phyloP scores from a whole-genome alignment of 148 eudicot species.

The Vaccinium darrowii region DNA sequence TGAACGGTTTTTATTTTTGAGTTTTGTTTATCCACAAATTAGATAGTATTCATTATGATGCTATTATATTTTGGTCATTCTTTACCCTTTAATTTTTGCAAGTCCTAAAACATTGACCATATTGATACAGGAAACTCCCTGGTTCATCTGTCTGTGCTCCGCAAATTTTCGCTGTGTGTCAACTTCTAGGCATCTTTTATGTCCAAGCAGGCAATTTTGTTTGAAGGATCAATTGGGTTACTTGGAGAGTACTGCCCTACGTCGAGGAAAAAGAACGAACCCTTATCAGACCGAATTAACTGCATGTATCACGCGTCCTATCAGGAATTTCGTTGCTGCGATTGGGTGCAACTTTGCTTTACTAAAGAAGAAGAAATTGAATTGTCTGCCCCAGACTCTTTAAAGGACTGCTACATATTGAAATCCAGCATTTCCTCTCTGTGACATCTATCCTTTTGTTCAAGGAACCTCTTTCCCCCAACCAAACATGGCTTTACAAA shows the following conservation, averaged over 20 bases:
- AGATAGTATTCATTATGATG: neutral
- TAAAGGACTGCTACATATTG: constrained; percentile 18
- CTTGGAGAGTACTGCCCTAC: constrained; percentile 75
- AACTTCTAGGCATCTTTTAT: constrained; percentile 63
- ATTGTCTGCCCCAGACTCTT: constrained; percentile 26
- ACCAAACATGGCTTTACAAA: constrained; percentile 75
- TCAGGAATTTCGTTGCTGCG: constrained; percentile 46
- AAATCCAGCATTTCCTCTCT: constrained; percentile 7
- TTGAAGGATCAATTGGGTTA: constrained; percentile 69
- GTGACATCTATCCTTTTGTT: neutral
- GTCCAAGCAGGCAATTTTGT: constrained; percentile 67
- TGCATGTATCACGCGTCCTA: constrained; percentile 62
- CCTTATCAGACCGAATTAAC: constrained; percentile 26
- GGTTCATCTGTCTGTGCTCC: constrained; percentile 5
- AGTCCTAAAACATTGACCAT: neutral
- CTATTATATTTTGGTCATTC: neutral
- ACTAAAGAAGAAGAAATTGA: constrained; percentile 7
- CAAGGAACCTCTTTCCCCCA: neutral
- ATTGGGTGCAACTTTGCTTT: constrained; percentile 42
- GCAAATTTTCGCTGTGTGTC: constrained; percentile 20
- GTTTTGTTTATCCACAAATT: neutral
- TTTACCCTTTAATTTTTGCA: neutral
- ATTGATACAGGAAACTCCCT: constrained; percentile 12
- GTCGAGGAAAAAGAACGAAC: constrained; percentile 46
- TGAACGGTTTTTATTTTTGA: neutral